Base-by-base conservation (phyloP, 2,329 filamentous ascomycete species). In the Trichoderma sp. region DNA sequence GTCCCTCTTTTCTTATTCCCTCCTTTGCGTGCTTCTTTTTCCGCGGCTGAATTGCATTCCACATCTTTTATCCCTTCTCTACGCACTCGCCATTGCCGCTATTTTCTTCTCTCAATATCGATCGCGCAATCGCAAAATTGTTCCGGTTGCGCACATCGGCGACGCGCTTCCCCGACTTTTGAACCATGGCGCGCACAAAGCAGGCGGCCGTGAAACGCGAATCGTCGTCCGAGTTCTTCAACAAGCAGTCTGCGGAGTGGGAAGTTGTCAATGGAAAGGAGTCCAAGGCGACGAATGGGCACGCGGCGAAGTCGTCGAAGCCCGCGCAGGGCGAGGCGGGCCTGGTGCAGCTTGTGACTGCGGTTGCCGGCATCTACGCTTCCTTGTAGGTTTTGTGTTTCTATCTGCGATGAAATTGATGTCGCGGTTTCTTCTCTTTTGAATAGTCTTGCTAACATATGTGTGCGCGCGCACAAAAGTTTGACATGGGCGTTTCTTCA, bases 401-500 rank as follows among this genome's bases (percentile, higher is more conserved):
- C 39, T 36, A 15, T 36, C 34, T 60, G 6, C 14, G 2, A 34
- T n/a, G 24, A 12, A 8, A 4, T 12, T n/a, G 24, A 32, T 7
- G 9, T 61, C 3, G 14, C 21, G 1, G 14, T 47, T 36, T 39
- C 18, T 11, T 30, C 30, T 12, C 30, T 3, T 3, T 15, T 71
- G 28, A 18, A 34, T 36, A 24, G 30, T 11, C 28, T 75, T 60
- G 61, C 30, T 60, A 34, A 60, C 28, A n/a, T 21, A n/a, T 21
- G 15, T 7, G 28, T 4, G 28, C 28, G 56, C 18, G 28, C 57
- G 18, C 18, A 60, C n/a, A 2, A 21, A n/a, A 51, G 95, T 84
- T 85, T 99, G 68, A 97, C 95, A 39, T 99, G 96, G 96, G 96
- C 93, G 28, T 91, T 97, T 75, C 92, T 99, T 73, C 96, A 99